These are phyloP conservation scores for Blastocystis sp. DNA, from an alignment of 352 stramenopile genomes.

Conservation along the genomic window DNA sequence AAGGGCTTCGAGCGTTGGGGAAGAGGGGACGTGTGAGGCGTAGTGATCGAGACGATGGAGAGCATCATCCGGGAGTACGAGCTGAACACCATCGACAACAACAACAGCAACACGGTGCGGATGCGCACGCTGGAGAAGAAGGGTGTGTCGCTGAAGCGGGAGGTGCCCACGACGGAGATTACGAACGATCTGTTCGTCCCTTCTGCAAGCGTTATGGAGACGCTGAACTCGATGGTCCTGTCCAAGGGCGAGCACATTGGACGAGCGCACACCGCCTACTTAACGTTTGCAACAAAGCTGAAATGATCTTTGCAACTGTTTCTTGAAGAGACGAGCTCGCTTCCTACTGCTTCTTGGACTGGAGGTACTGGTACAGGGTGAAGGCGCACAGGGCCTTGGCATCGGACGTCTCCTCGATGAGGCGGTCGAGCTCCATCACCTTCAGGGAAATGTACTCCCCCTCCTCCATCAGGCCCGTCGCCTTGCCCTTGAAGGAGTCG, in stretches of 20 bases:
- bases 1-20: conserved; percentile 77
- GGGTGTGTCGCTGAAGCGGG: not conserved
- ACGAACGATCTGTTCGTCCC: conserved; percentile 47
- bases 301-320: conserved; percentile 1
- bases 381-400: conserved; percentile 61
- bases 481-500: conserved; percentile 37
- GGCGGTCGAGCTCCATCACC: conserved; percentile 40
- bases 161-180: not conserved
- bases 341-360: conserved; percentile 4
- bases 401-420: conserved; percentile 21
- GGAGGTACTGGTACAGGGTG: conserved; percentile 46
- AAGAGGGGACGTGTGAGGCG: not conserved
- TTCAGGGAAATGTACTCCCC: conserved; percentile 68
- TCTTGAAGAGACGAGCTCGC: not conserved
- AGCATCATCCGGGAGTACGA: conserved; percentile 69
- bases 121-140: not conserved
- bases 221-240: conserved; percentile 20
- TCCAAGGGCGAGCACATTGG: conserved; percentile 65
- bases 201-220: conserved; percentile 30
- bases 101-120: conserved; percentile 54
- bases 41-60: conserved; percentile 71
- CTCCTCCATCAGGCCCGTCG: conserved; percentile 57
- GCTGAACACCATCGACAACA: conserved; percentile 67
- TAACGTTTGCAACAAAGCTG: conserved; percentile 68
- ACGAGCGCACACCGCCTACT: conserved; percentile 58